Conservation (phyloP, 2,329 filamentous ascomycete species). For the Cucurbitaria berberidis region DNA sequence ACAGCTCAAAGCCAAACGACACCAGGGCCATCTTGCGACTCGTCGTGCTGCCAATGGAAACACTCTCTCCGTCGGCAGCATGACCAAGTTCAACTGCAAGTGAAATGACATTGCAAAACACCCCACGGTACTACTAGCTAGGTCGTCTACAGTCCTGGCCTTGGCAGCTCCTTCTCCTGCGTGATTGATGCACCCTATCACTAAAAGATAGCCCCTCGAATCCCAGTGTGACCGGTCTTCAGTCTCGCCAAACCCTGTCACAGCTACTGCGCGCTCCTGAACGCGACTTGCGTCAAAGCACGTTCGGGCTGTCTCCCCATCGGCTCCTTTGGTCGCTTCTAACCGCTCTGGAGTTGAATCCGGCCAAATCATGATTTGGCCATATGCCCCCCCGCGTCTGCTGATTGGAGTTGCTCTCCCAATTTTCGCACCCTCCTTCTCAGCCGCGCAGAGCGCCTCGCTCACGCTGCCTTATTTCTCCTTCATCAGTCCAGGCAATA, state of each 20-base stretch:
- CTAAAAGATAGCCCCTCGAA: conserved; percentile 22
- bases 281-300: conserved; percentile 37
- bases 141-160: conserved; percentile 24
- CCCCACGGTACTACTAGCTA: conserved; percentile 39
- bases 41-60: conserved; percentile 6
- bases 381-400: conserved; percentile 4
- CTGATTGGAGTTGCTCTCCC: conserved; percentile 13
- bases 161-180: conserved; percentile 38
- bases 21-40: conserved; percentile 5
- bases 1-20: conserved; percentile 16
- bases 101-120: conserved; percentile 31
- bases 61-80: conserved; percentile 24
- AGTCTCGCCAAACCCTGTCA: conserved; percentile 41
- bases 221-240: conserved; percentile 18
- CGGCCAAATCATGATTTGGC: conserved; percentile 19
- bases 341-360: conserved; percentile 29
- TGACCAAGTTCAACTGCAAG: conserved; percentile 23
- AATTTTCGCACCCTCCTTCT: not conserved
- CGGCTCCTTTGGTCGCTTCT: conserved; percentile 28
- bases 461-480: conserved; percentile 11
- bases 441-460: conserved; percentile 14
- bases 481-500: conserved; percentile 4
- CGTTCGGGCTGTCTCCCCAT: conserved; percentile 35
- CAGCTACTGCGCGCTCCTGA: conserved; percentile 26
- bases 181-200: conserved; percentile 38